Evolutionary conservation across 352 stramenopile species (phyloP), one percentile per base, ranked within the genome.

Genomic region (Phytopythium kandeliae): DNA sequence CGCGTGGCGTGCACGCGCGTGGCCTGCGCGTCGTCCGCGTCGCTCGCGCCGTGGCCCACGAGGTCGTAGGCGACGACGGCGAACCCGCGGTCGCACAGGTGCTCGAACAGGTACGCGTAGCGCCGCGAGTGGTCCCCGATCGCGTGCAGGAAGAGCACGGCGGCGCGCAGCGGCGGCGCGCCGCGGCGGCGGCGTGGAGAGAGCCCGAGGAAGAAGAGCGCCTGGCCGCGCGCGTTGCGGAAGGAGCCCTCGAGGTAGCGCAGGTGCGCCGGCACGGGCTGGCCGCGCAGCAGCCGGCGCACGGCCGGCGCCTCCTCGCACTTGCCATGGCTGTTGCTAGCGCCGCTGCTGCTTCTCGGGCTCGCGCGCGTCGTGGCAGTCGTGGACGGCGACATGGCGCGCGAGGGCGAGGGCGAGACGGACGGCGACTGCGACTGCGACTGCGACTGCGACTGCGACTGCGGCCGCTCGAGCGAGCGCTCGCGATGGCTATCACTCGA

Each of bases 1-100:
- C 65, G 55, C 42, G 43, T 62, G 22, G 70, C 60, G 48, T 78
- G 62, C 13, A 65, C 67, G 24, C 65, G 65, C 7, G 54, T 65
- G 15, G 31, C 22, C 19, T 71, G 68, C 50, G 51, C 51, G 37
- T 66, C 53, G 50, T 69, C 60, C 42, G 55, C 71, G 40, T 73
- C 63, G 30, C 63, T 73, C 15, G 53, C 60, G 37, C 67, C 67
- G 34, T 89, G 78, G 19, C 60, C 55, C 25, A 84, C 34, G 59
- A 86, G 65, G 54, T 89, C 78, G 61, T 86, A 85, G 8, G 78
- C 68, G 52, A 86, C 57, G 25, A 87, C 75, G 38, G 62, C 75
- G 41, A 74, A 87, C 38, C 70, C 63, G 12, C 62, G 36, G 9
- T 57, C 44, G 42, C 67, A 69, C 50, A 90, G 54, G 22, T 71